These are phyloP conservation scores for Xylaria sp. DNA, from an alignment of 2,329 filamentous ascomycete genomes.

Conservation along the genomic window DNA sequence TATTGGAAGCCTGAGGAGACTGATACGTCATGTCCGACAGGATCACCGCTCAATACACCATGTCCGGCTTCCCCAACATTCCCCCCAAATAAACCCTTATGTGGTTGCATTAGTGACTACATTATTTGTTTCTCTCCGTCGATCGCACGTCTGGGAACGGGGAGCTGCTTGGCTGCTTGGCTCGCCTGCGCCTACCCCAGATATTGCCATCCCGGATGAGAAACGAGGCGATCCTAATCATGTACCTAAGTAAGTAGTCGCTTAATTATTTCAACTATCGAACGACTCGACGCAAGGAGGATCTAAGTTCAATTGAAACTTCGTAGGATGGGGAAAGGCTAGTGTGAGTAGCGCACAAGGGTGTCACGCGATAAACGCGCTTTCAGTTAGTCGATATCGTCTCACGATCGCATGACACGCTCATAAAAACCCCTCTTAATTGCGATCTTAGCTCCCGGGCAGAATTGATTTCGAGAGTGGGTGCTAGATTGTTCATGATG, in stretches of 20 bases:
- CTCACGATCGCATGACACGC: slow-evolving; percentile 32
- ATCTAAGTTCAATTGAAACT: slow-evolving; percentile 18
- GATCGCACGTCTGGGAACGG: slow-evolving; percentile 22
- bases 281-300: slow-evolving; percentile 8
- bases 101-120: slow-evolving; percentile 2
- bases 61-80: slow-evolving; percentile 16
- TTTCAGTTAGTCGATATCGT: slow-evolving; percentile 31
- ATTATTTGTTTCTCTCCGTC: slow-evolving; percentile 2
- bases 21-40: slow-evolving; percentile 8
- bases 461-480: background rate
- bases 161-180: background rate
- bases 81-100: slow-evolving; percentile 3
- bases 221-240: slow-evolving; percentile 11
- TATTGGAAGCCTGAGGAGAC: background rate
- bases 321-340: slow-evolving; percentile 25
- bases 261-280: slow-evolving; percentile 6
- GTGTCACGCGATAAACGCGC: slow-evolving; percentile 32
- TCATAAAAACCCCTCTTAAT: slow-evolving; percentile 4
- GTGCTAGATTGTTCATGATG: slow-evolving; percentile 14
- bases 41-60: slow-evolving; percentile 5
- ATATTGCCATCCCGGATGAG: slow-evolving; percentile 5
- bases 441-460: background rate
- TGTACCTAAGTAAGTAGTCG: background rate
- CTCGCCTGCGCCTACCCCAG: slow-evolving; percentile 6
- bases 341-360: slow-evolving; percentile 25